These are phyloP conservation scores for Psidium guajava DNA, from an alignment of 345 rosid genomes.

Conservation along the genomic window DNA sequence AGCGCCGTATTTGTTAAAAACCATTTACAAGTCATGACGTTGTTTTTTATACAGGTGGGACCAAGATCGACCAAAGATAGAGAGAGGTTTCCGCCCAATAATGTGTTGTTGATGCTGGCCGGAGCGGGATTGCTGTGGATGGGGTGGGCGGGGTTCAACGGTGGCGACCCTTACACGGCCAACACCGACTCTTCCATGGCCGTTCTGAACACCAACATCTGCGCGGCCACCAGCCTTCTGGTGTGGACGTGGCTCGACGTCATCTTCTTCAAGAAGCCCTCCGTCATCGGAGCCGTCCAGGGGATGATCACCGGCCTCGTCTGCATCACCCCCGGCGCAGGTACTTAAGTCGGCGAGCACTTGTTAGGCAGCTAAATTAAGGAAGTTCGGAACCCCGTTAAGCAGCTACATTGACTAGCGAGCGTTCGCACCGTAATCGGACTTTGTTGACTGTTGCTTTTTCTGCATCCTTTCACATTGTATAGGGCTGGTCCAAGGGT, in stretches of 20 bases:
- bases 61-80: neutral
- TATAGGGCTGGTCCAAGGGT: constrained; percentile 7
- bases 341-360: neutral
- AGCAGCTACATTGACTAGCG: neutral
- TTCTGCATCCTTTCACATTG: neutral
- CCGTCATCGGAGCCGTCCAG: constrained; percentile 15
- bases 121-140: constrained; percentile 14
- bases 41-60: constrained; percentile 1
- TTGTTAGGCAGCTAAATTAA: neutral
- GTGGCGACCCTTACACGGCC: constrained; percentile 11
- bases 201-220: constrained; percentile 10
- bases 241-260: constrained; percentile 14
- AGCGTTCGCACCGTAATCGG: neutral
- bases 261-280: constrained; percentile 12
- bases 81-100: constrained; percentile 12
- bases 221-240: constrained; percentile 14
- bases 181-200: constrained; percentile 11
- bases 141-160: constrained; percentile 20
- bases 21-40: neutral
- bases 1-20: neutral
- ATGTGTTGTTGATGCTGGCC: constrained; percentile 4
- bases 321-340: constrained; percentile 13
- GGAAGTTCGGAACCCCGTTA: neutral
- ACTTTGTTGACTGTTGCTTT: neutral
- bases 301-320: constrained; percentile 18